Base-by-base conservation (phyloP, 176 grass and related monocot genomes). In the Triticum dicoccoides region DNA sequence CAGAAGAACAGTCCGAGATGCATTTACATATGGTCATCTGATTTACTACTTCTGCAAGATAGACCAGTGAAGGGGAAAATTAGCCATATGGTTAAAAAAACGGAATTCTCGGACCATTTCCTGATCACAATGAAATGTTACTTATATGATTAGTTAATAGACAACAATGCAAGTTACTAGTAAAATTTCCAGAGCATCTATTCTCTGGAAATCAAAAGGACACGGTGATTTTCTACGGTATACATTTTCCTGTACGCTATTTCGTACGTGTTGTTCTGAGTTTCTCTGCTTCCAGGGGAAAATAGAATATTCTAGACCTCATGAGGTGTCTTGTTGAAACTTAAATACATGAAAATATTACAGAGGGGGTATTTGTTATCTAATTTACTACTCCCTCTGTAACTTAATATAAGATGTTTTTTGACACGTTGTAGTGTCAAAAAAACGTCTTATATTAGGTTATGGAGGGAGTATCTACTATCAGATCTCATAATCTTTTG, bases 21-120 rank as follows among this genome's bases (percentile, higher is more conserved):
- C 56, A 15, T 69, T 52, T 70, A 58, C 27, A 58, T 70, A 24
- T 82, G 64, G 4, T 56, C 69, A 38, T 38, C 66, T 71, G 67
- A 61, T 72, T 72, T 83, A 83, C 51, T 61, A 59, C 21, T 18
- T 11, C 64, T 72, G 81, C 20, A 41, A 83, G 47, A 37, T 83
- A 58, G 47, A 71, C 32, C 49, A 82, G 8, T 38, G 32, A 58
- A 77, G 58, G 54, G 8, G 3, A 59, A 59, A 21, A 3, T 51
- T 75, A 51, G 24, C 9, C 72, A 49, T 8, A 6, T 9, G 29
- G 23, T 51, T 51, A 3, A 21, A 12, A 61, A 41, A 73, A 5
- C 2, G 27, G 49, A 37, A 83, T 12, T 30, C 23, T 17, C 44
- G 52, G 34, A 42, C 5, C 34, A 61, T 61, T 83, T 4, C 14